Base-by-base conservation (phyloP, 2,329 filamentous ascomycete species). In the Fusarium coicis region DNA sequence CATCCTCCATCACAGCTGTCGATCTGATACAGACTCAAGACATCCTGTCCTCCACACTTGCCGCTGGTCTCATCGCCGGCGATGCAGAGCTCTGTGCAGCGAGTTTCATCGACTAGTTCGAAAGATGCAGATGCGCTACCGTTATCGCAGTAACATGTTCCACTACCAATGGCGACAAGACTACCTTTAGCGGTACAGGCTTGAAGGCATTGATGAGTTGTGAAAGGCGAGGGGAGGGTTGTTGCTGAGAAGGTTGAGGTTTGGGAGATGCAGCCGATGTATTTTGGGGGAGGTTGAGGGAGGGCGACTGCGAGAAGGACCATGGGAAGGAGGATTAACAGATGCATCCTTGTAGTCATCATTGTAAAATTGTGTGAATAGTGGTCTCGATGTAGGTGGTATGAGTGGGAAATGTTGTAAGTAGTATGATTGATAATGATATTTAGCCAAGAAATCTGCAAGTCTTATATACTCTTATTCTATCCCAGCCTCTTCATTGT, bases 261-360 rank as follows among this genome's bases (percentile, higher is more conserved):
- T 8, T 44, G 56, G 69, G 75, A 46, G 52, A 78, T 74, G 74
- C 80, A 81, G 63, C 79, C 80, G 60, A 80, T 56, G 63, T 79
- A 80, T 47, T 76, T 57, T 63, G 74, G 78, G 18, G 52, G 61
- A 14, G 56, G 66, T 39, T 57, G 55, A 18, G 43, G 60, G 30
- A 50, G 76, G 63, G 70, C 63, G 8, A 61, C 44, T 57, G 71
- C 69, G 42, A 70, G 65, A 39, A 69, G 62, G 36, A 82, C 40
- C n/a, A 82, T 63, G 70, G 58, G 62, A 40, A 77, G 42, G 2
- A 76, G n/a, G 32, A 66, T 32, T 10, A 65, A 43, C 18, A 60
- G 37, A 42, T 62, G 36, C 68, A 76, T 76, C 2, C 21, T 68
- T 43, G 50, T n/a, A 15, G 11, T 36, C 8, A 26, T 39, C 12